phyloP scores from a whole-genome alignment of 2,329 filamentous ascomycete genomes.

The Sclerotinia subarctica region DNA sequence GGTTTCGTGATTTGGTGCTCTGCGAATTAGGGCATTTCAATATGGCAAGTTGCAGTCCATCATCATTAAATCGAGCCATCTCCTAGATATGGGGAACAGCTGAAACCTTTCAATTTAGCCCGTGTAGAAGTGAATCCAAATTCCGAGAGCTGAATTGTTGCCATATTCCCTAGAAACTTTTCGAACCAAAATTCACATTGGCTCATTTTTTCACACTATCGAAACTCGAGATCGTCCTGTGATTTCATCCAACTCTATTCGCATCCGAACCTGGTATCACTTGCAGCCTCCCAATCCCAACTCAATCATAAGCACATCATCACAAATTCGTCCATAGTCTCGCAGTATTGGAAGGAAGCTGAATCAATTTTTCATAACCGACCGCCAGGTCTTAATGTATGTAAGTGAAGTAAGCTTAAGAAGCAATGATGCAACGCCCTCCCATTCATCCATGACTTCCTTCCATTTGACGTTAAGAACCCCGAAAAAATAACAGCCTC shows the following conservation, averaged over 20 bases:
- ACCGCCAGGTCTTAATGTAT: slow-evolving; percentile 19
- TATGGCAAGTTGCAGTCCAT: neutral
- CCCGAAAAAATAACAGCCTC: slow-evolving; percentile 33
- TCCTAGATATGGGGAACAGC: neutral
- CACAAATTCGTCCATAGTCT: slow-evolving; percentile 3
- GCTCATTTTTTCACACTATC: neutral
- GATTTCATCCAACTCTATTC: neutral
- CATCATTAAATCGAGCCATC: neutral
- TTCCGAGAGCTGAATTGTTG: neutral
- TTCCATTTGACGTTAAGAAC: slow-evolving; percentile 26
- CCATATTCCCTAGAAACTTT: neutral
- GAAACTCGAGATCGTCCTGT: neutral
- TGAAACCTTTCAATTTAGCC: neutral
- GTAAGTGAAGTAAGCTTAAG: slow-evolving; percentile 18
- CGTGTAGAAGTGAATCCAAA: neutral
- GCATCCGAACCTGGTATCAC: neutral
- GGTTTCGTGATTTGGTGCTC: neutral
- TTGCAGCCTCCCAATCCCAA: neutral
- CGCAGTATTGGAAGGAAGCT: slow-evolving; percentile 18
- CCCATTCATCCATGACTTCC: slow-evolving; percentile 21
- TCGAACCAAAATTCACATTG: neutral
- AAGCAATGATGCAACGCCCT: slow-evolving; percentile 21
- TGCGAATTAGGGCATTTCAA: neutral
- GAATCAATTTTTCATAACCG: slow-evolving; percentile 21
- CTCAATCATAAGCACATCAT: slow-evolving; percentile 11